phyloP scores from a whole-genome alignment of 2,329 filamentous ascomycete genomes.

The Chaetomiaceae sp. region DNA sequence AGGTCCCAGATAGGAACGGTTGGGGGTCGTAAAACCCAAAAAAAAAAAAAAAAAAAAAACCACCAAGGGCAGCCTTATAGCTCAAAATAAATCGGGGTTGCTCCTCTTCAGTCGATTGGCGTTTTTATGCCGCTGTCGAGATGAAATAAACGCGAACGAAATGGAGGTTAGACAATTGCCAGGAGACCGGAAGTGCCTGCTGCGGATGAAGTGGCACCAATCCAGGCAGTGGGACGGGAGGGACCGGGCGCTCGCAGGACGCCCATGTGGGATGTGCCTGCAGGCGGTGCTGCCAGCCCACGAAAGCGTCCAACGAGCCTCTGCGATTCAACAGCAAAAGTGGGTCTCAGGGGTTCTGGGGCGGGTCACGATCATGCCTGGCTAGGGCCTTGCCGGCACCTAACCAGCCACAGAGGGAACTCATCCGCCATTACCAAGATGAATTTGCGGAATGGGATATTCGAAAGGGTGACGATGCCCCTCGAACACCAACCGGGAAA shows the following conservation, averaged over 20 bases:
- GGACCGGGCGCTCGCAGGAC: constrained; percentile 1
- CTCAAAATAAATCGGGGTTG: neutral
- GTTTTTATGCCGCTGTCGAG: too few species aligned
- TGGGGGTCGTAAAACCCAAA: too few species aligned
- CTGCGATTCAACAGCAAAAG: neutral
- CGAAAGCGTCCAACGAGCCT: neutral
- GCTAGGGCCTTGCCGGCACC: too few species aligned
- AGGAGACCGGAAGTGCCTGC: neutral
- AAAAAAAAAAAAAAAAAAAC: too few species aligned
- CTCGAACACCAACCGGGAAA: too few species aligned
- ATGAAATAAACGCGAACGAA: neutral
- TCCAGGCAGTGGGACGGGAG: neutral
- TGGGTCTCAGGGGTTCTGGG: constrained; percentile 10
- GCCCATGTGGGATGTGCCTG: constrained; percentile 12
- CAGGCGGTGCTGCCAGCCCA: constrained; percentile 1
- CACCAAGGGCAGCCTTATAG: too few species aligned
- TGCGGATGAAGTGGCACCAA: neutral
- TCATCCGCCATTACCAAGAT: too few species aligned
- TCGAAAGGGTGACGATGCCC: too few species aligned
- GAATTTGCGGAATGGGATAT: too few species aligned
- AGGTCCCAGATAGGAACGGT: too few species aligned
- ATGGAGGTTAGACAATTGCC: too few species aligned
- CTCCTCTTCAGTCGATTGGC: neutral
- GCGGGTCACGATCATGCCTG: neutral
- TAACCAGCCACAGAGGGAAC: too few species aligned